Evolutionary conservation across 2,329 filamentous ascomycete species (phyloP), one percentile per base, ranked within the genome.

Genomic region (Didymella sp.): DNA sequence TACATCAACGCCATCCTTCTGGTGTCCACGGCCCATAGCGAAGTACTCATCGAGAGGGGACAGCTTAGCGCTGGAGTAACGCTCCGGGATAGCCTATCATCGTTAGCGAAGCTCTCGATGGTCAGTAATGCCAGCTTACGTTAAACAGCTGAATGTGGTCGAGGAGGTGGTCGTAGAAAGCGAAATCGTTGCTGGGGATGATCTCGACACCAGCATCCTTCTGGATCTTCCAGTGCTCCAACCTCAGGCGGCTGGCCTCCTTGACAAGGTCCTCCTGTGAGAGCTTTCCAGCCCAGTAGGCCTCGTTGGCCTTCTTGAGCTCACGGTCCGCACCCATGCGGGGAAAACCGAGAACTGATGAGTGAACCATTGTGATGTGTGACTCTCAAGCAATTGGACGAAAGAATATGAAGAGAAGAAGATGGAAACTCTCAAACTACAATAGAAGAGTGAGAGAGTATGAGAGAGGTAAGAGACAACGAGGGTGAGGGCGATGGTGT

Each of bases 181-280:
- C 92, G 77, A 99, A 99, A 87, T 99, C 95, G 80, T 99, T 99
- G 90, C 91, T 96, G 79, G 95, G 95, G 77, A 99, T 97, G 82
- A 95, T 85, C 77, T 97, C 91, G 80, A 98, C 93, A 76, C 95
- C 95, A 68, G 95, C 95, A 81, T 96, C 88, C 86, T 99, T 94
- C 86, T 99, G 95, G 82, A 99, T 96, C 84, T 96, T 92, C 95
- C 95, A 99, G 88, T 99, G 95, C 75, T 89, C 92, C 69, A 93
- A 85, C 84, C 95, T 91, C 60, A 99, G 91, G 79, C 92, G 88
- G 91, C 98, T 98, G 79, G 90, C 95, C 88, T 98, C 95, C 61
- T 87, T 85, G 70, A 98, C 85, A 70, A 99, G 91, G 63, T 96
- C 92, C 63, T 90, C 87, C 77, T 93, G 91, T 64, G 91, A 93